phyloP scores from a whole-genome alignment of 1,139 yeast species.

The Saccharomycopsis crataegensis region DNA sequence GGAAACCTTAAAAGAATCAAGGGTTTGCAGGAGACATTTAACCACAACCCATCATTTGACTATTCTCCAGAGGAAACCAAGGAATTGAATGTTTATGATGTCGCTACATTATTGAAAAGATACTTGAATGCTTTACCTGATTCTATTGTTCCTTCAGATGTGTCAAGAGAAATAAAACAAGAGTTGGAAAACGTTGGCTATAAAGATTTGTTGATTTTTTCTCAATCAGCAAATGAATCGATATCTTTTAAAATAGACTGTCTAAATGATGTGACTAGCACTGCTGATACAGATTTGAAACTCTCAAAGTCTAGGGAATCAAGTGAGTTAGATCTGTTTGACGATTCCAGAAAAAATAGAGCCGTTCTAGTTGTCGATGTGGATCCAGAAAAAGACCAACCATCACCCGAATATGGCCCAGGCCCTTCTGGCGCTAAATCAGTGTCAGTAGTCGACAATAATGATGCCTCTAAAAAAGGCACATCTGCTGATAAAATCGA shows the following conservation, averaged over 20 bases:
- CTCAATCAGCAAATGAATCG: constrained; percentile 13
- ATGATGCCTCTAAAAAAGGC: neutral
- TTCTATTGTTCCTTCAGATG: constrained; percentile 16
- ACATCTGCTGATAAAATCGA: too few relatives aligned
- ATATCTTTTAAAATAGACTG: constrained; percentile 12
- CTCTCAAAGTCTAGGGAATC: neutral
- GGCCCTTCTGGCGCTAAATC: too few relatives aligned
- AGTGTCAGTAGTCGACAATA: neutral
- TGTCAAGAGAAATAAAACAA: constrained; percentile 1
- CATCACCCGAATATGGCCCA: too few relatives aligned
- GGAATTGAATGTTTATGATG: constrained; percentile 25
- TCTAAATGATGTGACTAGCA: neutral
- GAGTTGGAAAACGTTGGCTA: constrained; percentile 13
- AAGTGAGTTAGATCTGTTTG: neutral
- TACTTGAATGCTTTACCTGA: constrained; percentile 25
- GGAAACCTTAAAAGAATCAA: constrained; percentile 16
- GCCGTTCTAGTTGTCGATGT: constrained; percentile 1
- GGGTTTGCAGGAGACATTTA: constrained; percentile 10
- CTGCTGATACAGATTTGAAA: neutral
- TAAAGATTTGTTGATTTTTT: constrained; percentile 10
- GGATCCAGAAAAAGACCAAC: constrained; percentile 2
- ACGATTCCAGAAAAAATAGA: neutral
- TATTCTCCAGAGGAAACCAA: neutral
- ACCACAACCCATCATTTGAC: constrained; percentile 3
- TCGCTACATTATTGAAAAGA: constrained; percentile 31